Conservation (phyloP, 441 rosid species). For the Aquilaria agallochum region DNA sequence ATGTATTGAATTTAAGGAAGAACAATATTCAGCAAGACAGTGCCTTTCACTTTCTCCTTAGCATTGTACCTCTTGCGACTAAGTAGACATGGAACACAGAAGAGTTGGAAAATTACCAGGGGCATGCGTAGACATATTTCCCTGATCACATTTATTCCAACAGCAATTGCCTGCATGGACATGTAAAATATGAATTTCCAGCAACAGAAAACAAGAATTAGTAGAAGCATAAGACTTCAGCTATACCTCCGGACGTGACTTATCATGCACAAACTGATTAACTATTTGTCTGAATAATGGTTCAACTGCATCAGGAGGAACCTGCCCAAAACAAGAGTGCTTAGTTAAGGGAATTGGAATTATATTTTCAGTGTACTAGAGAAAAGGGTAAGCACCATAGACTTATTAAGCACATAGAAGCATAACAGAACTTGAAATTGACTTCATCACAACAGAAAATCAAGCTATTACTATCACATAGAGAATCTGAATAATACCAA, state of each 20-base stretch:
- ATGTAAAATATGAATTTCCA: constrained; percentile 6
- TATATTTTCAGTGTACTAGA: not conserved
- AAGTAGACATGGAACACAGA: not conserved
- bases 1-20: not conserved
- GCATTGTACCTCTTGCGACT: not conserved
- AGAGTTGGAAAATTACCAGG: constrained; percentile 44
- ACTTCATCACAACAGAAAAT: not conserved
- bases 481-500: constrained; percentile 46
- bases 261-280: constrained; percentile 89
- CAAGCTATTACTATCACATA: constrained; percentile 3
- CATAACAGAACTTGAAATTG: not conserved
- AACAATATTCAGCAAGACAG: too few relatives aligned
- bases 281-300: constrained; percentile 90
- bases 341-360: constrained; percentile 8
- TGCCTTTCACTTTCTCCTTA: too few relatives aligned
- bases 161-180: constrained; percentile 70
- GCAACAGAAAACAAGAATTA: not conserved
- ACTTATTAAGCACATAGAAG: not conserved
- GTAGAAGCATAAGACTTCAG: not conserved
- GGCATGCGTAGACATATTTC: constrained; percentile 95
- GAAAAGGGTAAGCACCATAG: too few relatives aligned
- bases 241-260: constrained; percentile 83
- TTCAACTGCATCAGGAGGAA: constrained; percentile 96
- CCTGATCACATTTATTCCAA: constrained; percentile 83
- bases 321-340: constrained; percentile 36